A percentile compares a stretch with the other conserved stretches of the same genome.
phyloP scores from a whole-genome alignment of 257 asterid species.

The Thymus mandschuricus region DNA sequence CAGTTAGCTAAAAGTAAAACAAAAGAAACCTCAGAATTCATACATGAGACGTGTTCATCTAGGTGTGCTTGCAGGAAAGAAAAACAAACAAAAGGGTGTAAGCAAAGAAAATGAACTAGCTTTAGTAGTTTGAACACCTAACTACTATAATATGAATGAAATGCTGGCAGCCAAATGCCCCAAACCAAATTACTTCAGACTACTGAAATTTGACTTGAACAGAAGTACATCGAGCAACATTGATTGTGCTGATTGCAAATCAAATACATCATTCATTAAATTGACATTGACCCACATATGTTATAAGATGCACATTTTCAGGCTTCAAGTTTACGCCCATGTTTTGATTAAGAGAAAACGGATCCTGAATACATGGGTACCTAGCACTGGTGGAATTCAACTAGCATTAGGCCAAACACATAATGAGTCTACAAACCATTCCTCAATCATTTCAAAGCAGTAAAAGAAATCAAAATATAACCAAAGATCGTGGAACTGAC shows the following conservation, averaged over 20 bases:
- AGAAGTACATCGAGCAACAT: slow-evolving; percentile 8
- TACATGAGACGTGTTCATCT: slow-evolving; percentile 18
- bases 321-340: neutral
- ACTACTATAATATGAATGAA: slow-evolving; percentile 5
- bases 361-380: neutral
- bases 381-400: neutral
- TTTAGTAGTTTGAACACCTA: slow-evolving; percentile 10
- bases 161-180: neutral
- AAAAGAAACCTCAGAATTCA: slow-evolving; percentile 30
- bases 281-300: neutral
- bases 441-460: neutral
- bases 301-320: neutral
- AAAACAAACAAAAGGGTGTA: slow-evolving; percentile 5
- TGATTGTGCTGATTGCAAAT: slow-evolving; percentile 2
- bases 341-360: neutral
- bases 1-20: slow-evolving; percentile 64
- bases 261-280: slow-evolving; percentile 12
- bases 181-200: slow-evolving; percentile 21
- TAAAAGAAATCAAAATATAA: neutral
- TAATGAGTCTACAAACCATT: neutral
- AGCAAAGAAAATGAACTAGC: slow-evolving; percentile 15
- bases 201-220: slow-evolving; percentile 19
- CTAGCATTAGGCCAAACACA: slow-evolving; percentile 7
- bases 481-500: slow-evolving; percentile 1
- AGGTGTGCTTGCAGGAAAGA: slow-evolving; percentile 9